phyloP scores from a whole-genome alignment of 176 grass and related monocot species.

The Sorghum bicolor region Sorghum_bicolor_NCBIv3 NC_012872.2:50308501-50309000 shows the following conservation, averaged over 20 bases:
- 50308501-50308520: constrained; percentile 45
- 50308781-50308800: background rate
- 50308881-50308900: constrained; percentile 36
- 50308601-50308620: background rate
- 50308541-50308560: constrained; percentile 44
- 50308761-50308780: constrained; percentile 12
- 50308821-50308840: background rate
- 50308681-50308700: background rate
- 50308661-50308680: background rate
- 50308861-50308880: constrained; percentile 44
- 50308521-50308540: constrained; percentile 67
- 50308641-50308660: no score
- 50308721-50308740: constrained; percentile 48
- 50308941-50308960: constrained; percentile 46
- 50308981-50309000: background rate
- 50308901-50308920: constrained; percentile 56
- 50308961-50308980: background rate
- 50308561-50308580: constrained; percentile 58
- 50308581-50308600: background rate
- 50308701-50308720: constrained; percentile 71
- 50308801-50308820: background rate
- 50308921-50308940: constrained; percentile 71
- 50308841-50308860: constrained; percentile 32
- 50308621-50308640: no score
- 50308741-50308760: constrained; percentile 21